phyloP scores from a whole-genome alignment of 2,329 filamentous ascomycete species.

The Talaromyces sp. region DNA sequence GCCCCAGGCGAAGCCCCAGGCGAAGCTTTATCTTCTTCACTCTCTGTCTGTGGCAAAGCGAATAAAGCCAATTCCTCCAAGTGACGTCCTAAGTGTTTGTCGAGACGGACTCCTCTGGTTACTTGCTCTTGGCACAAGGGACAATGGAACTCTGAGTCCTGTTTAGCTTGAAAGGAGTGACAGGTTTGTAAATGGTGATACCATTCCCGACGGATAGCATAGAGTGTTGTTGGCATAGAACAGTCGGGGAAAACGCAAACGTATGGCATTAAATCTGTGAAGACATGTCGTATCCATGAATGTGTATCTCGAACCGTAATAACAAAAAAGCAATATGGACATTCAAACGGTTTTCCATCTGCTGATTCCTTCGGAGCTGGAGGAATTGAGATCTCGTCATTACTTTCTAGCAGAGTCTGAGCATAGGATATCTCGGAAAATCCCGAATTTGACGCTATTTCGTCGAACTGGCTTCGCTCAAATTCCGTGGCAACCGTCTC shows the following conservation, averaged over 20 bases:
- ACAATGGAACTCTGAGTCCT: background rate
- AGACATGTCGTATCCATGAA: conserved; percentile 41
- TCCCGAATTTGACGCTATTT: background rate
- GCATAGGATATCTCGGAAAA: background rate
- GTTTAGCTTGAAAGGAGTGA: background rate
- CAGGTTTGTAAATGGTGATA: conserved; percentile 16
- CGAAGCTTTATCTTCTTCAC: too few species aligned
- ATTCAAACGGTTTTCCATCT: background rate
- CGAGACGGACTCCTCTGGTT: background rate
- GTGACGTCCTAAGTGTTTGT: conserved; percentile 22
- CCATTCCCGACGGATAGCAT: conserved; percentile 23
- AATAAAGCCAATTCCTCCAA: conserved; percentile 25
- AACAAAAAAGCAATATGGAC: conserved; percentile 27
- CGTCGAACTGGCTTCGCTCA: background rate
- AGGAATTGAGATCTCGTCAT: background rate
- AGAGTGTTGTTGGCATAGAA: conserved; percentile 20
- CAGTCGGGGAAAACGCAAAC: conserved; percentile 33
- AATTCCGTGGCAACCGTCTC: background rate
- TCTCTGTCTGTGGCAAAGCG: conserved; percentile 12
- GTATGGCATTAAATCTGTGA: conserved; percentile 41
- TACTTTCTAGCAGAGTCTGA: background rate
- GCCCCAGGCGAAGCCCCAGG: too few species aligned
- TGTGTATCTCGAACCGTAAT: conserved; percentile 26
- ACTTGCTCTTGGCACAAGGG: background rate
- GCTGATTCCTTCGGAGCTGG: background rate